A percentile compares a stretch with the other conserved stretches of the same genome.
These are phyloP conservation scores for Ascosphaera acerosa DNA, from an alignment of 2,329 filamentous ascomycete genomes.

Conservation along the genomic window DNA sequence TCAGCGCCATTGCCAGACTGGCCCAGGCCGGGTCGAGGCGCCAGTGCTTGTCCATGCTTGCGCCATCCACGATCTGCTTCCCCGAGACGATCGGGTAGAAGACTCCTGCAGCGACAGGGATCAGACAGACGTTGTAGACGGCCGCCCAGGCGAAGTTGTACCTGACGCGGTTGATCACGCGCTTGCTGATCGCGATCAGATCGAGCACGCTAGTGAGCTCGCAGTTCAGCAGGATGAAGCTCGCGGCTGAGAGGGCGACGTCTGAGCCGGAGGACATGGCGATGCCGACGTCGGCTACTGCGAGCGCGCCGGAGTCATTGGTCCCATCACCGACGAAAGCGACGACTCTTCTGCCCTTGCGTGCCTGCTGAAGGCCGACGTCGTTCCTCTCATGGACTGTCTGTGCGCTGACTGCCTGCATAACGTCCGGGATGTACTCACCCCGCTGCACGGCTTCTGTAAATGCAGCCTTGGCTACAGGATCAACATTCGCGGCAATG, in stretches of 20 bases:
- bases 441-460: slow-evolving; percentile 25
- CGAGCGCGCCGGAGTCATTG: slow-evolving; percentile 61
- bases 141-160: slow-evolving; percentile 73
- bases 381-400: too few relatives aligned
- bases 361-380: too few relatives aligned
- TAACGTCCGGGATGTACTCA: slow-evolving; percentile 25
- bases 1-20: slow-evolving; percentile 73
- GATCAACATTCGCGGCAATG: slow-evolving; percentile 69
- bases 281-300: slow-evolving; percentile 59
- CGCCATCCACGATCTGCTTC: slow-evolving; percentile 13
- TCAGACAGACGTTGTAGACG: slow-evolving; percentile 52
- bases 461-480: slow-evolving; percentile 42
- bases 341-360: slow-evolving; percentile 34
- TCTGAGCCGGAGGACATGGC: slow-evolving; percentile 60
- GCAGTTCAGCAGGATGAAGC: slow-evolving; percentile 55
- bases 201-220: slow-evolving; percentile 45
- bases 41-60: slow-evolving; percentile 17
- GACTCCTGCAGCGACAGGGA: slow-evolving; percentile 60
- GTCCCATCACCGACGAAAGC: slow-evolving; percentile 75
- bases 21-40: slow-evolving; percentile 41
- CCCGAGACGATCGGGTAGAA: slow-evolving; percentile 35
- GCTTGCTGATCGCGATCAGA: slow-evolving; percentile 42
- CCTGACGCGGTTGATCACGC: slow-evolving; percentile 53
- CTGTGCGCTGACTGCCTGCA: too few relatives aligned
- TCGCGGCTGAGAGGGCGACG: slow-evolving; percentile 56